Percentiles rank a stretch among this genome's conserved stretches.
These are phyloP conservation scores for Acer negundo DNA, from an alignment of 345 rosid species.

Conservation along the genomic window DNA sequence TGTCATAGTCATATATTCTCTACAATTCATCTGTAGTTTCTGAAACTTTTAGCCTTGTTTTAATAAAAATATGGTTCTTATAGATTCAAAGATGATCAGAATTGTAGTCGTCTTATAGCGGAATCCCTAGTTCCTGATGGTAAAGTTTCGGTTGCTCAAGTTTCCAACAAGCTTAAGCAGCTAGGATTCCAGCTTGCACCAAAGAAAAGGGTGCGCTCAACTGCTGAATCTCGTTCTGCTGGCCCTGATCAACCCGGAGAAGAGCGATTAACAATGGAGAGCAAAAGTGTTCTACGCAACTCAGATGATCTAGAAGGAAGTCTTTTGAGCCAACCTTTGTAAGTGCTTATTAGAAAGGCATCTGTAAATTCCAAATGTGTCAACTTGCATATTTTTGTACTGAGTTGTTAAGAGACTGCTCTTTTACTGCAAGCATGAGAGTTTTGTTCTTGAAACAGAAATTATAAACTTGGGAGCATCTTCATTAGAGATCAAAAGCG, in stretches of 20 bases:
- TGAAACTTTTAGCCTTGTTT: slow-evolving; percentile 23
- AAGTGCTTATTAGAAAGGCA: slow-evolving; percentile 35
- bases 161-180: slow-evolving; percentile 86
- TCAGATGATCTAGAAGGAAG: slow-evolving; percentile 38
- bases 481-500: not conserved
- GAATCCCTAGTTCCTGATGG: slow-evolving; percentile 73
- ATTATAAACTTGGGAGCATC: slow-evolving; percentile 12
- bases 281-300: slow-evolving; percentile 31
- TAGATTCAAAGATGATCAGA: slow-evolving; percentile 73
- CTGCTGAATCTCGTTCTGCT: slow-evolving; percentile 27
- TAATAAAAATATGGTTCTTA: slow-evolving; percentile 21
- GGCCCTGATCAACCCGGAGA: slow-evolving; percentile 32
- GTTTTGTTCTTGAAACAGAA: slow-evolving; percentile 2
- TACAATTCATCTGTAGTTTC: slow-evolving; percentile 14
- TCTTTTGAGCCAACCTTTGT: slow-evolving; percentile 47
- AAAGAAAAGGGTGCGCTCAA: slow-evolving; percentile 49
- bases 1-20: not conserved
- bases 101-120: slow-evolving; percentile 60
- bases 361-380: not conserved
- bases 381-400: not conserved
- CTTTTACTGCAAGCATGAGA: slow-evolving; percentile 3
- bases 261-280: slow-evolving; percentile 27
- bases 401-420: not conserved
- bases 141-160: slow-evolving; percentile 74
- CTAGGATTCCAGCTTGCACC: slow-evolving; percentile 55